Conservation (phyloP, 768 basidiomycete species). For the Trametes maxima region DNA sequence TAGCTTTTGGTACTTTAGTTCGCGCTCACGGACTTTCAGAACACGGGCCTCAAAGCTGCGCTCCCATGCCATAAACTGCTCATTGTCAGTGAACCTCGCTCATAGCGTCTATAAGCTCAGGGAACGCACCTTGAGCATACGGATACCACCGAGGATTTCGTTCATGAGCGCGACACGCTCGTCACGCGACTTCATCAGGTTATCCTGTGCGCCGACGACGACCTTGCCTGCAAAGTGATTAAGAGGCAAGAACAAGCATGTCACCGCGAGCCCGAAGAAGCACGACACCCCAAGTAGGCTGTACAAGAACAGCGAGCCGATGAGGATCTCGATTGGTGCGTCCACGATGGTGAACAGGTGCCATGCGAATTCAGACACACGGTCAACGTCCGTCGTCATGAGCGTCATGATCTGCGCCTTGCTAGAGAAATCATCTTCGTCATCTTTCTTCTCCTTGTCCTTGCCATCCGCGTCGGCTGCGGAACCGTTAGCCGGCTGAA, state of each 20-base stretch:
- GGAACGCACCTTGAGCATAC: conserved; percentile 10
- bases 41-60: conserved; percentile 83
- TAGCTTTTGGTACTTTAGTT: conserved; percentile 80
- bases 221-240: conserved; percentile 86
- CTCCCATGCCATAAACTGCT: conserved; percentile 94
- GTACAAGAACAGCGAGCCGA: conserved; percentile 79
- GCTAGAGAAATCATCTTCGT: conserved; percentile 53
- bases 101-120: too few relatives aligned
- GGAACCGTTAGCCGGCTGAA: conserved; percentile 1
- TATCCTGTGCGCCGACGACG: conserved; percentile 77
- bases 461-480: conserved; percentile 33
- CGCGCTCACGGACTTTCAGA: conserved; percentile 71
- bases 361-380: conserved; percentile 84
- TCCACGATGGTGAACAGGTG: conserved; percentile 77
- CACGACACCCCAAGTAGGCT: conserved; percentile 75
- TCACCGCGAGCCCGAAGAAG: conserved; percentile 77
- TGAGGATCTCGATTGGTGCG: conserved; percentile 73
- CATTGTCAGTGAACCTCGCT: neutral
- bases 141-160: conserved; percentile 46
- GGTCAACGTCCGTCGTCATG: conserved; percentile 93
- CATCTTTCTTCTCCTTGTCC: conserved; percentile 65
- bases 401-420: conserved; percentile 90
- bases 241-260: conserved; percentile 65
- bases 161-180: conserved; percentile 93
- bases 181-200: conserved; percentile 89